These are phyloP conservation scores for Calycina herbarum DNA, from an alignment of 2,329 filamentous ascomycete species.

Conservation along the genomic window DNA sequence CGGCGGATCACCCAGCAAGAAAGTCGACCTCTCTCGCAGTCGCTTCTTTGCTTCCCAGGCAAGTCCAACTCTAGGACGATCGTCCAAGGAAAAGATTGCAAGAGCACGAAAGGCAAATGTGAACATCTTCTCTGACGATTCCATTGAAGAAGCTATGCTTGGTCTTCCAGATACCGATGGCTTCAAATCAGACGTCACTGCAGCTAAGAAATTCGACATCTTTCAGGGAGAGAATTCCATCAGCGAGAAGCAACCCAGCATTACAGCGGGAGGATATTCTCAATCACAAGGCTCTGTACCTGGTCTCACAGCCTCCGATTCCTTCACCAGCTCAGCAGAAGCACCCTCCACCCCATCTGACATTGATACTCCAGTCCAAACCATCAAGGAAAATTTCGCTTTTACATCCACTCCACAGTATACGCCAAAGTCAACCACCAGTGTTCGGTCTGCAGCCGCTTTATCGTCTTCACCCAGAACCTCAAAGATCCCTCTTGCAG, in stretches of 20 bases:
- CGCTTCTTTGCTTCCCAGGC: conserved; percentile 47
- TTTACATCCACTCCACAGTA: conserved; percentile 20
- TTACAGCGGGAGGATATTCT: neutral
- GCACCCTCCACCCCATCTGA: conserved; percentile 27
- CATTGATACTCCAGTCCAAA: conserved; percentile 8
- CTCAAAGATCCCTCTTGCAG: conserved; percentile 34
- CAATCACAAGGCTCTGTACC: conserved; percentile 28
- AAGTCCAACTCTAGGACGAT: conserved; percentile 42
- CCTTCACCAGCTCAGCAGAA: conserved; percentile 27
- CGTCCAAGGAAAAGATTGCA: conserved; percentile 34
- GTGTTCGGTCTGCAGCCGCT: neutral
- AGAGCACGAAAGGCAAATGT: conserved; percentile 45
- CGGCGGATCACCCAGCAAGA: conserved; percentile 38
- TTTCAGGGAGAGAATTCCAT: conserved; percentile 24
- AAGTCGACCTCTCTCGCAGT: conserved; percentile 42
- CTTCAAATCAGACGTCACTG: conserved; percentile 18
- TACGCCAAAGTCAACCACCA: conserved; percentile 23
- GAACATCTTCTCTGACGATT: conserved; percentile 54
- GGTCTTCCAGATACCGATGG: conserved; percentile 42
- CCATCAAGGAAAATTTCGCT: conserved; percentile 28
- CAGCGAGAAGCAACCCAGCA: neutral
- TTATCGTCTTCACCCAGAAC: conserved; percentile 8
- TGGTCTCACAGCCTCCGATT: conserved; percentile 26
- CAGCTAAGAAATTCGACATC: conserved; percentile 28
- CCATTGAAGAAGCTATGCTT: conserved; percentile 50